phyloP scores from a whole-genome alignment of 1,139 yeast genomes.

The Lodderomyces pseudojiufengensis region DNA sequence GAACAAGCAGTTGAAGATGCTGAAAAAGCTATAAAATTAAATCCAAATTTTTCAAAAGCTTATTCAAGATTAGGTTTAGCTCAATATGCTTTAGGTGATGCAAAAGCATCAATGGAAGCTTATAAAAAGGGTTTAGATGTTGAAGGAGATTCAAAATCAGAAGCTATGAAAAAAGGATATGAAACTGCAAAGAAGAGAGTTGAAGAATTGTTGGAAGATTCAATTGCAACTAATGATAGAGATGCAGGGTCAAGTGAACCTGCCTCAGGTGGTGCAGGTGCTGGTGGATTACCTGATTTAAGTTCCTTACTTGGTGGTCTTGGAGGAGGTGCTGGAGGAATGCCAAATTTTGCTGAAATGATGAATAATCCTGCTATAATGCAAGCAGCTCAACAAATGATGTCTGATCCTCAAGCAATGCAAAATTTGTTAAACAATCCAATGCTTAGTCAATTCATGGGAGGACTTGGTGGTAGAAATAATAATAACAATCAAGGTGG shows the following conservation, averaged over 20 bases:
- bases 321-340: constrained; percentile 58
- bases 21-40: constrained; percentile 68
- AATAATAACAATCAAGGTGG: constrained; percentile 8
- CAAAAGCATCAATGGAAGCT: constrained; percentile 86
- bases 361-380: constrained; percentile 86
- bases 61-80: constrained; percentile 96
- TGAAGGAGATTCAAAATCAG: constrained; percentile 83
- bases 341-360: constrained; percentile 53
- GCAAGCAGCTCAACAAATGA: constrained; percentile 92
- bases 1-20: constrained; percentile 83
- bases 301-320: constrained; percentile 60
- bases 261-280: constrained; percentile 39
- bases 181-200: constrained; percentile 89
- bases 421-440: constrained; percentile 77
- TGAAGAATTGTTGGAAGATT: constrained; percentile 61
- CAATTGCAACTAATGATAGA: constrained; percentile 27
- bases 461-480: constrained; percentile 25
- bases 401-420: constrained; percentile 84
- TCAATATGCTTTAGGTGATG: constrained; percentile 82
- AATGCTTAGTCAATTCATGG: constrained; percentile 55
- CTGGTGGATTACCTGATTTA: constrained; percentile 76
- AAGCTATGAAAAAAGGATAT: constrained; percentile 88
- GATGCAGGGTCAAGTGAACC: constrained; percentile 19
- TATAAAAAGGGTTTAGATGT: constrained; percentile 81
- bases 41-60: constrained; percentile 84